phyloP scores from a whole-genome alignment of 768 basidiomycete genomes.

The Kwoniella dendrophila region DNA sequence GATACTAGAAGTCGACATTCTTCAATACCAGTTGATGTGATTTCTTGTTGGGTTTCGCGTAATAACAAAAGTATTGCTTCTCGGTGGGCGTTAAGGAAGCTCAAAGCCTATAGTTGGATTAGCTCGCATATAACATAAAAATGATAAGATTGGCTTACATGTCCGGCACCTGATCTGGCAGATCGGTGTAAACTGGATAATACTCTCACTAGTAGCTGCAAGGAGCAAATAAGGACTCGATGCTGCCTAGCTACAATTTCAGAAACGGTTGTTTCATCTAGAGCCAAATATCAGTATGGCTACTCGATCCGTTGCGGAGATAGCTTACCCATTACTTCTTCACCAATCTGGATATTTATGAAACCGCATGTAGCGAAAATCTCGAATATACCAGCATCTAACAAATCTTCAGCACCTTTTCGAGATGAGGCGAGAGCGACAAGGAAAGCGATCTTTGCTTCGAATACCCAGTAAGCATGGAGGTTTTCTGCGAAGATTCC shows the following conservation, averaged over 20 bases:
- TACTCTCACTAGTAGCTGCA: conserved; percentile 78
- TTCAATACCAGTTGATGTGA: conserved; percentile 69
- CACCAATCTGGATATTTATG: conserved; percentile 75
- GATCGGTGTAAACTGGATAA: conserved; percentile 70
- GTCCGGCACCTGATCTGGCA: conserved; percentile 33
- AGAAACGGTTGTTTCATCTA: conserved; percentile 47
- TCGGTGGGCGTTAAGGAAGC: conserved; percentile 78
- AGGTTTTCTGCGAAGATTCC: conserved; percentile 68
- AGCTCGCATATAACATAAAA: not conserved
- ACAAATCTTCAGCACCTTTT: conserved; percentile 77
- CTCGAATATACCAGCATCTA: conserved; percentile 75
- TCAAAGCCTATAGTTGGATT: conserved; percentile 64
- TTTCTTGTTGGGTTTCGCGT: conserved; percentile 68
- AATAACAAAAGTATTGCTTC: conserved; percentile 81
- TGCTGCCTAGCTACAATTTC: conserved; percentile 76
- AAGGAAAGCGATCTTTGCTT: conserved; percentile 89
- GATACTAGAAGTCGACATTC: conserved; percentile 79
- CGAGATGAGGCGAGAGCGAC: conserved; percentile 80
- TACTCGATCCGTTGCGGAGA: not conserved
- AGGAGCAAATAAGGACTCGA: conserved; percentile 80
- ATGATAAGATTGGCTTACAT: conserved; percentile 23
- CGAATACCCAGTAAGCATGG: conserved; percentile 89
- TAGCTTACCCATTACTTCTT: conserved; percentile 72
- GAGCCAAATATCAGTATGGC: conserved; percentile 57
- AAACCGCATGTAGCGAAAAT: conserved; percentile 82